Conservation (phyloP, 768 basidiomycete genomes). For the Rhizopogon salebrosus region DNA sequence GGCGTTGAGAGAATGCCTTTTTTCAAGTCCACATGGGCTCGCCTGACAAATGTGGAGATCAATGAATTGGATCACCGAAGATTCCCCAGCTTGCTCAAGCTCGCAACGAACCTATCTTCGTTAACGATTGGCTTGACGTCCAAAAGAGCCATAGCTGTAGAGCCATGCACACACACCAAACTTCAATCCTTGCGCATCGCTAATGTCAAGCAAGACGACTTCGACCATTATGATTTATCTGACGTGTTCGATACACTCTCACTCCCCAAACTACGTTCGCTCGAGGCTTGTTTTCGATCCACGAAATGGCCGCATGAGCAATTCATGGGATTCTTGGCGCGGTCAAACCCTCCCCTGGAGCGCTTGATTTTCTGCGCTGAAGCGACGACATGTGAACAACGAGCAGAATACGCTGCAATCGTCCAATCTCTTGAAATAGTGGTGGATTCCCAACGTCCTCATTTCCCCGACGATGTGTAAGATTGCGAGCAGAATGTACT, state of each 20-base stretch:
- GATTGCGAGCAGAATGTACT: too few relatives aligned
- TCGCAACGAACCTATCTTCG: slow-evolving; percentile 13
- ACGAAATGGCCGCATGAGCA: slow-evolving; percentile 10
- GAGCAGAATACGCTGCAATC: slow-evolving; percentile 7
- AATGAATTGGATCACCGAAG: background rate
- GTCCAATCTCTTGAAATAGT: slow-evolving; percentile 13
- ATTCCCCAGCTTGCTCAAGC: slow-evolving; percentile 8
- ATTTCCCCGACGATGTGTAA: too few relatives aligned
- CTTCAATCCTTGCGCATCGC: slow-evolving; percentile 10
- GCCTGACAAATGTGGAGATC: slow-evolving; percentile 11
- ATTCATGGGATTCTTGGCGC: slow-evolving; percentile 12
- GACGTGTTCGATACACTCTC: slow-evolving; percentile 11
- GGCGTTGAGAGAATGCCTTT: background rate
- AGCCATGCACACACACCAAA: slow-evolving; percentile 3
- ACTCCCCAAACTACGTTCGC: slow-evolving; percentile 7
- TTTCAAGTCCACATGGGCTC: slow-evolving; percentile 13
- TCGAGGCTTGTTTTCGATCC: slow-evolving; percentile 5
- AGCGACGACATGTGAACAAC: slow-evolving; percentile 11
- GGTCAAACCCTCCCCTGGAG: slow-evolving; percentile 19
- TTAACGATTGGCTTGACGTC: slow-evolving; percentile 4
- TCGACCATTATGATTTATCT: background rate
- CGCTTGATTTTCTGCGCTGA: slow-evolving; percentile 11
- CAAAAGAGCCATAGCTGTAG: background rate
- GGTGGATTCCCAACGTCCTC: background rate
- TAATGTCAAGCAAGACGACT: too few relatives aligned